Percentiles rank a stretch among this genome's conserved stretches.
Evolutionary conservation across 345 rosid species (phyloP).

Genomic region (Euphorbia lathyris): DNA sequence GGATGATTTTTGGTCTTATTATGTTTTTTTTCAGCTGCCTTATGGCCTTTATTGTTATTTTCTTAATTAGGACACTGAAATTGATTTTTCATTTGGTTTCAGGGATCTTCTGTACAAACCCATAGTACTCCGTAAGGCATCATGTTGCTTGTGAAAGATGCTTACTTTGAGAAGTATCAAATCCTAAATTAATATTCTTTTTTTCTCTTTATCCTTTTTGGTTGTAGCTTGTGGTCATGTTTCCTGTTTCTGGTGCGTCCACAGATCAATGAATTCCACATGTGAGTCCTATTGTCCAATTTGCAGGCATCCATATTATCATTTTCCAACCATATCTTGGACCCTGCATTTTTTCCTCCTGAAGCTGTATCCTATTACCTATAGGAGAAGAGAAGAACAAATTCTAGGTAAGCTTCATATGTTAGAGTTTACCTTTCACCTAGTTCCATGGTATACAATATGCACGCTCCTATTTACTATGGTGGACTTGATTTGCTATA

Average conservation of each 20-base stretch:
- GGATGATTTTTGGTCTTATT: not conserved
- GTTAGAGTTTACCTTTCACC: not conserved
- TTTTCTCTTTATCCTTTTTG: not conserved
- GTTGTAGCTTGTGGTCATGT: conserved; percentile 81
- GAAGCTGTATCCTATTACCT: conserved; percentile 62
- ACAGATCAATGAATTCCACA: conserved; percentile 46
- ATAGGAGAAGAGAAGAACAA: conserved; percentile 49
- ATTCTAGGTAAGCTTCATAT: conserved; percentile 43
- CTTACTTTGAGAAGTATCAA: not conserved
- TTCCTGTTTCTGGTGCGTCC: conserved; percentile 93
- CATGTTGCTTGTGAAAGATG: not conserved
- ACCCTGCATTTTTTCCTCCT: conserved; percentile 60
- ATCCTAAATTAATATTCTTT: conserved; percentile 5
- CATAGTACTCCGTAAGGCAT: conserved; percentile 60
- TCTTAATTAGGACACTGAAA: not conserved
- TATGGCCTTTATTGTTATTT: not conserved
- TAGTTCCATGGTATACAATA: not conserved
- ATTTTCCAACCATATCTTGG: conserved; percentile 61
- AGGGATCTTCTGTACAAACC: conserved; percentile 96
- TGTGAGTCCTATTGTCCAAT: conserved; percentile 59
- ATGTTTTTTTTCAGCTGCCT: not conserved
- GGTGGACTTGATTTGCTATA: not conserved
- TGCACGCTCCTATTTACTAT: not conserved
- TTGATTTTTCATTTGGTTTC: conserved; percentile 20
- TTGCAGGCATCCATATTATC: conserved; percentile 58